Percentiles rank a stretch among this genome's conserved stretches.
phyloP scores from a whole-genome alignment of 768 basidiomycete species.

The Krasilnikovozyma curviuscula region DNA sequence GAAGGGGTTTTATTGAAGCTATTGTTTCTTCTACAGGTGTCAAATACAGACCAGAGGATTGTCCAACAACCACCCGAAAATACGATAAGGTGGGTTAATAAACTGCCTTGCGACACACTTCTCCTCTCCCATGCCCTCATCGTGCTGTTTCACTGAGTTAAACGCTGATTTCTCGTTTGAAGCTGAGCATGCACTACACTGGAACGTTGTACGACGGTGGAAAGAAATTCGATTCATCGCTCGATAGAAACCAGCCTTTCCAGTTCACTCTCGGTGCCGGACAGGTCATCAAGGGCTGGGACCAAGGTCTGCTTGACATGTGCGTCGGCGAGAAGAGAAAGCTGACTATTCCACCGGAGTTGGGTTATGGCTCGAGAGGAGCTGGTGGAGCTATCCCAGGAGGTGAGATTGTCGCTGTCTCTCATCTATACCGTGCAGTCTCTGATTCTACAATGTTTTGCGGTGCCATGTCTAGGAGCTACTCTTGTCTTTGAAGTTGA shows the following conservation, averaged over 20 bases:
- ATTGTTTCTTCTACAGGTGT: background rate
- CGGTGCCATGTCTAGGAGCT: background rate
- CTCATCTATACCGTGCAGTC: slow-evolving; percentile 2
- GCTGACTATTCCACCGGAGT: slow-evolving; percentile 58
- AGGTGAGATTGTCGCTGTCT: slow-evolving; percentile 13
- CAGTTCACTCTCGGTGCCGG: slow-evolving; percentile 39
- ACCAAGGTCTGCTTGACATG: slow-evolving; percentile 38
- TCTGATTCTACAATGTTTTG: background rate
- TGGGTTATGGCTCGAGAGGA: slow-evolving; percentile 79
- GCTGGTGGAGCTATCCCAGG: slow-evolving; percentile 9
- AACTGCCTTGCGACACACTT: background rate
- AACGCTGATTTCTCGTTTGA: background rate
- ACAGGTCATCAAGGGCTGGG: slow-evolving; percentile 27
- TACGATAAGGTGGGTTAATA: slow-evolving; percentile 1
- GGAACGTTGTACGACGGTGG: slow-evolving; percentile 60
- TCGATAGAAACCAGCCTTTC: slow-evolving; percentile 51
- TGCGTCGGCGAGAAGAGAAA: slow-evolving; percentile 73
- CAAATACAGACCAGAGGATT: slow-evolving; percentile 5
- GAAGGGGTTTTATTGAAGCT: background rate
- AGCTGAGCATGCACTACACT: slow-evolving; percentile 26
- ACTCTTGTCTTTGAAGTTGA: slow-evolving; percentile 37
- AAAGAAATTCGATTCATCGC: slow-evolving; percentile 80
- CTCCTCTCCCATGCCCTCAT: too few species aligned
- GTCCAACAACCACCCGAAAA: slow-evolving; percentile 2
- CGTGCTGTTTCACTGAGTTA: too few species aligned